Conservation (phyloP, 345 rosid genomes). For the Arabidopsis arenosa region DNA sequence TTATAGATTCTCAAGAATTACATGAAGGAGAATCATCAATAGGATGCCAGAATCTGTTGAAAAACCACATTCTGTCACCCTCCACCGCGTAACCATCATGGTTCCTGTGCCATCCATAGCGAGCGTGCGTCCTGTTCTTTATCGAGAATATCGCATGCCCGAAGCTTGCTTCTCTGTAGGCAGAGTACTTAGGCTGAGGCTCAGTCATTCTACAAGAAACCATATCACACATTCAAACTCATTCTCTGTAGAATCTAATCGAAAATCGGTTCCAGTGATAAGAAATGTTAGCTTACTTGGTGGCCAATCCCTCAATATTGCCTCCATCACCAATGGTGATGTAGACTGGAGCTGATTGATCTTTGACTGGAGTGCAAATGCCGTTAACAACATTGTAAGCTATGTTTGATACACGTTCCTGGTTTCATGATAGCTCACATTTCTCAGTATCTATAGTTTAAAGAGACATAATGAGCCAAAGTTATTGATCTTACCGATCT, state of each 20-base stretch:
- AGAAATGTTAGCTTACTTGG: constrained; percentile 52
- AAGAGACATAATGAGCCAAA: neutral
- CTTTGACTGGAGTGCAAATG: constrained; percentile 57
- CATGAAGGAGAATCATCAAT: constrained; percentile 55
- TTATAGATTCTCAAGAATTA: constrained; percentile 29
- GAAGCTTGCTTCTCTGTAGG: constrained; percentile 89
- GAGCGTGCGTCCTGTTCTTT: constrained; percentile 85
- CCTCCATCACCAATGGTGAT: constrained; percentile 93
- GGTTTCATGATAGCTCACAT: constrained; percentile 17
- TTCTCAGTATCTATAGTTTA: constrained; percentile 1
- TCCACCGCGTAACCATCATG: constrained; percentile 82
- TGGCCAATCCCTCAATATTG: constrained; percentile 82
- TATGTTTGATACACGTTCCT: constrained; percentile 87
- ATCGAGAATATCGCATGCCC: constrained; percentile 85
- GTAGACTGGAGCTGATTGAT: constrained; percentile 80
- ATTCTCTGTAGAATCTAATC: neutral
- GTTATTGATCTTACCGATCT: constrained; percentile 70
- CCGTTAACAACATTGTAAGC: constrained; percentile 76
- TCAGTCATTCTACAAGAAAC: constrained; percentile 67
- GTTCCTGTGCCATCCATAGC: constrained; percentile 83
- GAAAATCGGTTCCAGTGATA: neutral
- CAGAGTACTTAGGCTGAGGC: constrained; percentile 92
- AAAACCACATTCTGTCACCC: constrained; percentile 86
- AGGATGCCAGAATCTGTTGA: constrained; percentile 71
- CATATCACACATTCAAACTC: neutral